phyloP scores from a whole-genome alignment of 257 asterid genomes.

The Orobanche coerulescens region DNA sequence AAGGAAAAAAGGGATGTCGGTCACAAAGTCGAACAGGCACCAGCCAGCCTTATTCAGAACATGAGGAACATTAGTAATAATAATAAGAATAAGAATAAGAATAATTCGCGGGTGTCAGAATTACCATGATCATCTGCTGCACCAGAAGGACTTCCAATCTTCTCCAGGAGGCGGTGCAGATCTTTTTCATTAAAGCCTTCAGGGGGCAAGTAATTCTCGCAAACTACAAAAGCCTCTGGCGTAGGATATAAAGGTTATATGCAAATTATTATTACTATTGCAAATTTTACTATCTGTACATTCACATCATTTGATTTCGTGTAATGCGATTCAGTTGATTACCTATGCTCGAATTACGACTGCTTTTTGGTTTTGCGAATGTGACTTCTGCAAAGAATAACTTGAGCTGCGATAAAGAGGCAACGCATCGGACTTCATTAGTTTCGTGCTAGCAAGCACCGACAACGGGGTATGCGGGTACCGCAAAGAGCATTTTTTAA shows the following conservation, averaged over 20 bases:
- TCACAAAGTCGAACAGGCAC: too few species aligned
- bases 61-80: neutral
- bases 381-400: conserved; percentile 86
- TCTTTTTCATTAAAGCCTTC: conserved; percentile 87
- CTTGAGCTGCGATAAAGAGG: conserved; percentile 58
- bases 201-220: conserved; percentile 92
- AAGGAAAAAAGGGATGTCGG: too few species aligned
- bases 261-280: too few species aligned
- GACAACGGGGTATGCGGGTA: too few species aligned
- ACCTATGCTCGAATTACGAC: conserved; percentile 99
- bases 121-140: conserved; percentile 75
- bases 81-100: neutral
- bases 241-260: conserved; percentile 9
- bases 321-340: conserved; percentile 12
- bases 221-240: conserved; percentile 97
- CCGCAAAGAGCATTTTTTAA: too few species aligned
- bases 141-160: conserved; percentile 96
- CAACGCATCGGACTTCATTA: conserved; percentile 19
- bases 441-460: neutral
- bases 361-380: conserved; percentile 97
- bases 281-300: too few species aligned
- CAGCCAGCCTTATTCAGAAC: too few species aligned
- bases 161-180: conserved; percentile 76
- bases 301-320: too few species aligned
- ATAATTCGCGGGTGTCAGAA: neutral